Percentiles rank a stretch among this genome's conserved stretches.
These are phyloP conservation scores for Saccharomycopsis oosterbeekiorum DNA, from an alignment of 805 yeast genomes.

Conservation along the genomic window DNA sequence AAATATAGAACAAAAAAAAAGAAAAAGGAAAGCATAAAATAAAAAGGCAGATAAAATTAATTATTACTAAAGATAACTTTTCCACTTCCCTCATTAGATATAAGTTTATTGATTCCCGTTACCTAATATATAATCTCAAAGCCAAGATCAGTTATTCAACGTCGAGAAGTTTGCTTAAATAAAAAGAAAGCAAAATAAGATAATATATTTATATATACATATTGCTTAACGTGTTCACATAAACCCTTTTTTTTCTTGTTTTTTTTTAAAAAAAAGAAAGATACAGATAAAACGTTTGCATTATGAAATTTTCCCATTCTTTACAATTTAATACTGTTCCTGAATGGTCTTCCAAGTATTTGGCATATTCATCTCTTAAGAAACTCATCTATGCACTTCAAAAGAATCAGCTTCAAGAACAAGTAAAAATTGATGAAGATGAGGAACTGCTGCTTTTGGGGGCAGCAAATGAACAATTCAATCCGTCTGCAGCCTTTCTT, in stretches of 20 bases:
- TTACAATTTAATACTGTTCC: conserved; percentile 96
- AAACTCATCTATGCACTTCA: conserved; percentile 77
- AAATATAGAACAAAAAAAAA: no score
- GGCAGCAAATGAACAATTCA: conserved; percentile 20
- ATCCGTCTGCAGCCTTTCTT: conserved; percentile 35
- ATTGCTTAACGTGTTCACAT: not conserved
- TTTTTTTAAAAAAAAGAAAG: no score
- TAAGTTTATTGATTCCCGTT: no score
- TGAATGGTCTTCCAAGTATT: conserved; percentile 90
- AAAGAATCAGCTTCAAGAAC: conserved; percentile 36
- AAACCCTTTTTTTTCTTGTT: not conserved
- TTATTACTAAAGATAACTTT: no score
- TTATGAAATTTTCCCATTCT: conserved; percentile 91
- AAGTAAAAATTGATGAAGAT: conserved; percentile 19
- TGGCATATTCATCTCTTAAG: conserved; percentile 81
- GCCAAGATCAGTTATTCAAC: no score
- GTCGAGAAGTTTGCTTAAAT: not conserved
- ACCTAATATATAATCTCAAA: no score
- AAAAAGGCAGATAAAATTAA: no score
- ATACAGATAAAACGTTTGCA: no score
- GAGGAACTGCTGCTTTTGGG: conserved; percentile 23
- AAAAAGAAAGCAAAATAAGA: no score
- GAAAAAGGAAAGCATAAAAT: no score
- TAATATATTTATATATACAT: no score
- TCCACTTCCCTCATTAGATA: no score